Conservation (phyloP, 768 basidiomycete species). For the Gyrodon lividus region DNA sequence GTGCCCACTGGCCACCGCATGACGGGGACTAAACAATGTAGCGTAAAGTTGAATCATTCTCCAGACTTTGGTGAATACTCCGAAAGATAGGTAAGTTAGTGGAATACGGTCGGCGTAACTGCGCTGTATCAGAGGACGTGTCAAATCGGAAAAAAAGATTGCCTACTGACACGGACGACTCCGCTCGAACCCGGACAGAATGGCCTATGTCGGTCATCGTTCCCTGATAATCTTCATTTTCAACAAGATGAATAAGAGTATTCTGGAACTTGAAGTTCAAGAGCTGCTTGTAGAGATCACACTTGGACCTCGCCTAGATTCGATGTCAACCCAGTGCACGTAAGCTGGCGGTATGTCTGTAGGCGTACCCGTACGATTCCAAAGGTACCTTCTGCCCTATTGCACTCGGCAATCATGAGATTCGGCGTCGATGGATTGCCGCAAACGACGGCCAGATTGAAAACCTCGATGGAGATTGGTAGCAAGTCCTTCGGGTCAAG, state of each 20-base stretch:
- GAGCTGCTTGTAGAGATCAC: constrained; percentile 82
- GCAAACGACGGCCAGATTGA: constrained; percentile 76
- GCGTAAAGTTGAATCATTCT: constrained; percentile 46
- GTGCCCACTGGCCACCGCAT: background rate
- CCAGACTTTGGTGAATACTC: constrained; percentile 53
- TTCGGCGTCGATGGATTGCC: constrained; percentile 87
- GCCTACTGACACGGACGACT: constrained; percentile 37
- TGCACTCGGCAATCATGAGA: constrained; percentile 80
- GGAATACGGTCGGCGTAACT: constrained; percentile 29
- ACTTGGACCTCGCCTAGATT: constrained; percentile 70
- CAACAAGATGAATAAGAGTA: constrained; percentile 61
- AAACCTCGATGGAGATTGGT: constrained; percentile 78
- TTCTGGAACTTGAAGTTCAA: constrained; percentile 69
- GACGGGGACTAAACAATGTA: constrained; percentile 29
- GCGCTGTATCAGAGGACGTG: constrained; percentile 7
- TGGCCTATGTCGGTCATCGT: constrained; percentile 68
- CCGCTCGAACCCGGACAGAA: constrained; percentile 54
- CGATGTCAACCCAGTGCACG: constrained; percentile 7
- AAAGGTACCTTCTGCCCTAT: constrained; percentile 73
- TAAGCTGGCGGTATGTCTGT: constrained; percentile 5
- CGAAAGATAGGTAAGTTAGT: constrained; percentile 38
- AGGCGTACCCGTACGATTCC: constrained; percentile 67
- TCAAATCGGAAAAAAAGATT: background rate
- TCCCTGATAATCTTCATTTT: constrained; percentile 74
- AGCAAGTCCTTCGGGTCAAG: constrained; percentile 82